Evolutionary conservation across 2,329 filamentous ascomycete species (phyloP), one percentile per base, ranked within the genome.

Genomic region (Pseudofabraea citricarpa): DNA sequence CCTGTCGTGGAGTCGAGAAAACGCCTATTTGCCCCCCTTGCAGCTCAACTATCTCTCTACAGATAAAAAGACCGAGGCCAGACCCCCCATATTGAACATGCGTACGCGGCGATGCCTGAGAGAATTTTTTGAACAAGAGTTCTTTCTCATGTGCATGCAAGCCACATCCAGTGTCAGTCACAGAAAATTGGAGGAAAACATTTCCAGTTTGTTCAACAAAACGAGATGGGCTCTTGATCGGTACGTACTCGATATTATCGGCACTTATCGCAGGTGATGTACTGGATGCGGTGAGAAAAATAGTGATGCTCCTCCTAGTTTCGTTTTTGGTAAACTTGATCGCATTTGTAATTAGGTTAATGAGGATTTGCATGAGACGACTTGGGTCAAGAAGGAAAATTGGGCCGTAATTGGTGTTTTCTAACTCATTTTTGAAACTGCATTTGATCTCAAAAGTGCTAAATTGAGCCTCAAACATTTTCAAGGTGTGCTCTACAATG

Each of bases 121-220:
- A 80, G 61, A 85, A 85, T 0, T 80, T 70, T 46, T 81, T 72
- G 52, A 85, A 85, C 0, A 85, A 68, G 8, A 79, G 64, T 48
- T 80, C 80, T 59, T 79, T 81, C 53, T 83, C 79, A 36, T 79
- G 71, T 0, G 73, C 67, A 3, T 67, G 77, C n/a, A 85, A 69
- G 1, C 79, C 79, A 18, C 79, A 76, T 0, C 81, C 81, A 0
- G 79, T 83, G 49, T 85, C 81, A 42, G 74, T 70, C 3, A 85
- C 79, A 10, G 75, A 72, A 52, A 84, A 67, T 0, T 53, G 48
- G 13, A 66, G 43, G 24, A 64, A 65, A 0, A 65, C 12, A 0
- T 55, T 26, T 9, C 64, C 58, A 13, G 35, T 8, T 2, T 13
- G 18, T 6, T 36, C 16, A 19, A 19, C 15, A 13, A 36, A 5